Conservation (phyloP, 2,329 filamentous ascomycete species). For the Talaromyces sp. region DNA sequence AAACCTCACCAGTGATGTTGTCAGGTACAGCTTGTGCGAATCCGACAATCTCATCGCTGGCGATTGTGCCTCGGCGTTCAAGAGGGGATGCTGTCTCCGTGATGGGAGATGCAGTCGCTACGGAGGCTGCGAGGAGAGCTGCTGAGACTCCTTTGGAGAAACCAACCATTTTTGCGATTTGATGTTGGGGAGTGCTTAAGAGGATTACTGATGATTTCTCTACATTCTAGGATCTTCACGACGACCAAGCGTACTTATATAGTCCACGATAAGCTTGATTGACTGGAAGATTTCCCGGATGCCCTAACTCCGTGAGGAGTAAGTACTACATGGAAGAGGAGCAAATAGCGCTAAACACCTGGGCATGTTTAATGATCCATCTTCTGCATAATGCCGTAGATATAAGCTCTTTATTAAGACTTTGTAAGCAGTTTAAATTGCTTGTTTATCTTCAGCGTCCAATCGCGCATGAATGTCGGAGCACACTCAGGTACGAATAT, state of each 20-base stretch:
- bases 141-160: not conserved
- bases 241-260: not conserved
- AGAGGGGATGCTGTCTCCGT: not conserved
- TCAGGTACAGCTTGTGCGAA: slow-evolving; percentile 54
- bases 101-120: not conserved
- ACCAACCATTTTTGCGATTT: not conserved
- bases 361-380: not conserved
- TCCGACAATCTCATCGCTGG: slow-evolving; percentile 49
- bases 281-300: not conserved
- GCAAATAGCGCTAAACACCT: not conserved
- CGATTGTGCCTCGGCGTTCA: slow-evolving; percentile 42
- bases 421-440: not conserved
- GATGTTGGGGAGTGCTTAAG: not conserved
- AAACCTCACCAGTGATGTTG: slow-evolving; percentile 46
- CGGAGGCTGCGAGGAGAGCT: not conserved
- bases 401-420: not conserved
- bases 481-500: not conserved
- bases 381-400: not conserved
- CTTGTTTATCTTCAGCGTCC: not conserved
- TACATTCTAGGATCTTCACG: not conserved
- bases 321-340: not conserved
- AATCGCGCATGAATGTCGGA: not conserved
- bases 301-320: not conserved
- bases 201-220: not conserved
- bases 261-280: not conserved